Evolutionary conservation across 1,139 yeast species (phyloP), one percentile per base, ranked within the genome.

Genomic region (Hemisphaericaspora lyxosophila): DNA sequence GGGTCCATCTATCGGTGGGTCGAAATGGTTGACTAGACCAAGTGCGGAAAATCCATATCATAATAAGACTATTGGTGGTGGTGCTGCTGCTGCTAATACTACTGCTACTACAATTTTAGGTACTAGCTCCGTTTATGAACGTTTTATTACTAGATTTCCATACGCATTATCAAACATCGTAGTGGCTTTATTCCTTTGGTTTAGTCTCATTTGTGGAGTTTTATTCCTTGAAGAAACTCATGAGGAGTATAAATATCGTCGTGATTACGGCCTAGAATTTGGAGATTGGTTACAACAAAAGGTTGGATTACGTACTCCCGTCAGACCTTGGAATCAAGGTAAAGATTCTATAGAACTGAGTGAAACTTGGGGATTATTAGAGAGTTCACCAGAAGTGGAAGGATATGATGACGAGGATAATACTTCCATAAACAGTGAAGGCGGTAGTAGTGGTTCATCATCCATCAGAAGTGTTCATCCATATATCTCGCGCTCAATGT

Each of bases 181-280:
- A 3, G 79, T 80, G n/a, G 70, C 78, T 3, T 5, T 49, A 3
- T 59, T 75, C 36, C 59, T 80, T 23, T 52, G 59, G 57, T 34
- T 61, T 24, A 70, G 79, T 15, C 45, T 67, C n/a, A 16, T 64
- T 3, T 48, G 66, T 28, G 78, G 72, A 6, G 57, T 75, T 36
- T 62, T 81, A 35, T 79, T 80, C 49, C 55, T 81, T 29, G 83
- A 80, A 51, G 87, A 81, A 53, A 77, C 85, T 4, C 82, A 78
- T 49, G 72, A 65, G 16, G 55, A 57, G 23, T 57, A 57, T 38
- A 68, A 62, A 48, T 48, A 64, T 41, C 59, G 65, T 39, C 60
- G 64, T 38, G 85, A 80, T 51, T 47, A 54, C 31, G 82, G 84
- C 1, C 53, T 78, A 5, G 78, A 69, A 24, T 29, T 75, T 6